These are phyloP conservation scores for Trichosanthes truncata DNA, from an alignment of 306 rosid species.

Conservation along the genomic window DNA sequence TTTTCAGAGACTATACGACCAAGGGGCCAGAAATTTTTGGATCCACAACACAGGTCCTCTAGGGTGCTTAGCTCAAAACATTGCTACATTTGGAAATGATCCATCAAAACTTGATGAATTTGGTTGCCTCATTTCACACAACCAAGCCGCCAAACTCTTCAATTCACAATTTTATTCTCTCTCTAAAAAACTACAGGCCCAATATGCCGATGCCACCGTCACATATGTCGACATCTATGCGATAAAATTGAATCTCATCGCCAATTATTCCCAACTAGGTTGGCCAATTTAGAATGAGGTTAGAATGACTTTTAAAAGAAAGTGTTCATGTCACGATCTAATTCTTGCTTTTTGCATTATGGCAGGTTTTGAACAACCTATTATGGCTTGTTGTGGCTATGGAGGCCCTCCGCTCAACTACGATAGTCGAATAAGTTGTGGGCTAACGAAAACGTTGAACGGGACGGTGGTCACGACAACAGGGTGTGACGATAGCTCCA, in stretches of 20 bases:
- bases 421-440: slow-evolving; percentile 46
- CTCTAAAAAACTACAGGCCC: slow-evolving; percentile 46
- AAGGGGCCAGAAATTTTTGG: slow-evolving; percentile 80
- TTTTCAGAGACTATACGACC: slow-evolving; percentile 55
- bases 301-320: background rate
- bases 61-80: slow-evolving; percentile 75
- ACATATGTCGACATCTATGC: slow-evolving; percentile 61
- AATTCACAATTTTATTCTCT: slow-evolving; percentile 78
- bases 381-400: slow-evolving; percentile 82
- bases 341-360: slow-evolving; percentile 9
- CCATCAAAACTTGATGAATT: slow-evolving; percentile 59
- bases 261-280: slow-evolving; percentile 61
- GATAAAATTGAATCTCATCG: slow-evolving; percentile 56
- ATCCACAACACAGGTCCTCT: slow-evolving; percentile 88
- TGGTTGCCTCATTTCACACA: slow-evolving; percentile 68
- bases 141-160: slow-evolving; percentile 67
- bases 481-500: slow-evolving; percentile 49
- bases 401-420: slow-evolving; percentile 88
- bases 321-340: background rate
- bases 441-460: slow-evolving; percentile 54
- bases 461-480: slow-evolving; percentile 53
- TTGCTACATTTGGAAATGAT: slow-evolving; percentile 66
- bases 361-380: slow-evolving; percentile 70
- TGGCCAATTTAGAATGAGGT: background rate
- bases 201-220: slow-evolving; percentile 47